phyloP scores from a whole-genome alignment of 352 stramenopile genomes.

The Elongisporangium anandrum region DNA sequence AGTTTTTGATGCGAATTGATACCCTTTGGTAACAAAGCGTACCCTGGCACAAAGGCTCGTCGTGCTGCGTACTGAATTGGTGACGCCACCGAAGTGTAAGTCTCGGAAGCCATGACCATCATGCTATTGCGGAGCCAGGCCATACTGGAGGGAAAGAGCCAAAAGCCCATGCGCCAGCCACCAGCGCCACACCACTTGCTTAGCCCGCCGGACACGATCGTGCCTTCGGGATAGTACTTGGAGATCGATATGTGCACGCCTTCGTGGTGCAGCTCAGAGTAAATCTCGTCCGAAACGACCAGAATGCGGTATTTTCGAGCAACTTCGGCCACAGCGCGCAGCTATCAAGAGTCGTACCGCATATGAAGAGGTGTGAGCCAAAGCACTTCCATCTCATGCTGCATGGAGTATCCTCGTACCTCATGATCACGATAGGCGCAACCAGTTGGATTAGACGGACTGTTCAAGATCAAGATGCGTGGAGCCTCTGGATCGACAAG shows the following conservation, averaged over 20 bases:
- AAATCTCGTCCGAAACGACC: conserved; percentile 89
- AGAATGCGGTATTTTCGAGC: conserved; percentile 84
- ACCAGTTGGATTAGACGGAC: conserved; percentile 80
- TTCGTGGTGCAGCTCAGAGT: conserved; percentile 79
- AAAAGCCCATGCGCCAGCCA: conserved; percentile 87
- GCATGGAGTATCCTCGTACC: conserved; percentile 17
- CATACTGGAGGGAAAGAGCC: conserved; percentile 76
- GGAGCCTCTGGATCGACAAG: conserved; percentile 44
- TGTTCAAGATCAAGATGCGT: conserved; percentile 85
- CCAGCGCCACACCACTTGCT: conserved; percentile 88
- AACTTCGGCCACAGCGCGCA: conserved; percentile 62
- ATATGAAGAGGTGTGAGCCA: background rate
- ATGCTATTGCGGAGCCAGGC: conserved; percentile 82
- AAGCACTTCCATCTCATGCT: background rate
- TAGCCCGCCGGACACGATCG: conserved; percentile 81
- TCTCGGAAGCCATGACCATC: conserved; percentile 88
- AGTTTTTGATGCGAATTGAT: conserved; percentile 4
- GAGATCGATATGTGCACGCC: conserved; percentile 78
- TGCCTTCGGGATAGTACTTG: conserved; percentile 83
- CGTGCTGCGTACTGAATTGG: conserved; percentile 83
- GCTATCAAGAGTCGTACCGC: conserved; percentile 7
- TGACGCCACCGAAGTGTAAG: conserved; percentile 82
- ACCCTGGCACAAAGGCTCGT: conserved; percentile 74
- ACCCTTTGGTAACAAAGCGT: conserved; percentile 6
- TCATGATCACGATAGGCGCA: conserved; percentile 79